Evolutionary conservation across 495 filamentous ascomycete species (phyloP), one percentile per base, ranked within the genome.

Genomic region (Recurvomyces mirabilis): DNA sequence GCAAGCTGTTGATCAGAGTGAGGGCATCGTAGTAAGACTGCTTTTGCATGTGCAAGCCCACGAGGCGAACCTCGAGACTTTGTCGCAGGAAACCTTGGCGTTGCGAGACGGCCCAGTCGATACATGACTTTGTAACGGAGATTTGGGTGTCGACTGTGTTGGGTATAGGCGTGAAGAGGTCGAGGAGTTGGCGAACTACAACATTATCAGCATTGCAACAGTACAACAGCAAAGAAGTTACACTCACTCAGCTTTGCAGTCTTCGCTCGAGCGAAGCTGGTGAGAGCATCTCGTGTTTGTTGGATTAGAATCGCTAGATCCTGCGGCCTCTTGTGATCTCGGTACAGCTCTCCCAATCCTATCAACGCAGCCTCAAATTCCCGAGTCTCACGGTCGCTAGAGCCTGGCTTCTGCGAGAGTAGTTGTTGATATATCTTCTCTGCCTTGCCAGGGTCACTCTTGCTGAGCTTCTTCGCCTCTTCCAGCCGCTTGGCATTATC

Each of bases 201-300:
- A 28, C n/a, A 33, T 14, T 7, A 28, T 46, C 24, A 52, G 38
- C 26, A 39, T 43, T 11, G 9, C 6, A n/a, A 10, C 3, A 12
- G 24, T n/a, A 33, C 6, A 7, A 5, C 14, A 3, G n/a, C 14
- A 4, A 34, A 1, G 39, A 4, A 29, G 41, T 1, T 36, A 9
- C 19, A 46, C 76, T 57, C 78, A 96, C 91, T 87, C 44, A 99
- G 71, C 68, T 99, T 99, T 30, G 91, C 84, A 17, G 91, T 96
- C 78, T 99, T 99, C 51, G 91, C 93, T 69, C 95, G 94, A 47
- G 91, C 89, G 60, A 96, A 96, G 51, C 84, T 87, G 38, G 88
- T 93, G 47, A 99, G 77, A 19, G 86, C 81, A 54, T 84, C 82
- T 54, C 89, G 77, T 61, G 88, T 94, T 57, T 82, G 81, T 53